Base-by-base conservation (phyloP, 2,329 filamentous ascomycete genomes). In the Chaetoscypha palmicola region DNA sequence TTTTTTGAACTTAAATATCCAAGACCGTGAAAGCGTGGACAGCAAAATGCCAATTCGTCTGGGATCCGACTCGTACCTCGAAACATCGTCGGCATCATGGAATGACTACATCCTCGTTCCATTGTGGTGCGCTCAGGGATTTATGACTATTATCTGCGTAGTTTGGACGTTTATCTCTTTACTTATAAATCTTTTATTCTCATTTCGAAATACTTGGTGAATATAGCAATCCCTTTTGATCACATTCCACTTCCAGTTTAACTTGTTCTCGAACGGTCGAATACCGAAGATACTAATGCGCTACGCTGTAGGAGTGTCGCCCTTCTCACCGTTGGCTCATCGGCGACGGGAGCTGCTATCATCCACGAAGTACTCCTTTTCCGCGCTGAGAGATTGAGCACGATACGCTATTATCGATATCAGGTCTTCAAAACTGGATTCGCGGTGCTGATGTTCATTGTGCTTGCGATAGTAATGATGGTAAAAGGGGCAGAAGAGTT, bases 31-130 rank as follows among this genome's bases (percentile, higher is more conserved):
- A n/a, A n/a, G n/a, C n/a, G n/a, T 32, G 5, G 11, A 12, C 14
- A 12, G 21, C 38, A 46, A n/a, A 22, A 38, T 46, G 32, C 24
- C 38, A 11, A 41, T 41, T 19, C 22, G 32, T 11, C 32, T 41
- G 4, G 38, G 43, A 8, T n/a, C 37, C 4, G 35, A 38, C 11
- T 10, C 26, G 8, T 33, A n/a, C 12, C 5, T 16, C 35, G 23
- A 14, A 9, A 24, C 16, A 12, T 21, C 32, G 1, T 11, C 21
- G 8, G 23, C 12, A 5, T 12, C 10, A 10, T 38, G 22, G 22
- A 41, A 46, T 23, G 22, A 31, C 24, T 32, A 32, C 14, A 12
- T 36, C 2, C 32, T 46, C 17, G 32, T 38, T 4, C 14, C 19
- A 5, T 17, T 46, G 5, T 46, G 43, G 38, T 17, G 22, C 5